Conservation (phyloP, 78 protist genomes). For the Bodo saltans region DNA sequence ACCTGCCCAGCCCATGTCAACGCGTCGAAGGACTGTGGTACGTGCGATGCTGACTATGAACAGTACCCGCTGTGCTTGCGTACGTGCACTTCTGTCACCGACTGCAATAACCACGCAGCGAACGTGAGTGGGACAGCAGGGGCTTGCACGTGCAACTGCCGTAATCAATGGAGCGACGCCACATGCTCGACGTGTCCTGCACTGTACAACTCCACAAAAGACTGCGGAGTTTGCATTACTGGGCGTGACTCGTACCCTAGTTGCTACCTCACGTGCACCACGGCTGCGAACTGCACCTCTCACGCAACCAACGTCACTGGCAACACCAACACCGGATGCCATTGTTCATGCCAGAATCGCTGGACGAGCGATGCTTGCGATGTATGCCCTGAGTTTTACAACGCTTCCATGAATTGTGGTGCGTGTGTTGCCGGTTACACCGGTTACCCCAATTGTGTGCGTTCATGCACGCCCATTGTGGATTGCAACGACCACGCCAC, state of each 20-base stretch:
- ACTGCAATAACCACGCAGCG: conserved; percentile 1
- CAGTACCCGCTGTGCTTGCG: neutral
- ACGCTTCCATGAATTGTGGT: neutral
- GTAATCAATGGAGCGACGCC: neutral
- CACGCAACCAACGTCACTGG: neutral
- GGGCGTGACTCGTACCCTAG: neutral
- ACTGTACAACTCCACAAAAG: neutral
- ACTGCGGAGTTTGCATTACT: neutral
- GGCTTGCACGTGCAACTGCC: conserved; percentile 2
- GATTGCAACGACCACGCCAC: neutral
- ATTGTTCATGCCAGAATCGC: neutral
- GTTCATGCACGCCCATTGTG: neutral
- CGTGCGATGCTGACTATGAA: neutral
- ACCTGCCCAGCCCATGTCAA: neutral
- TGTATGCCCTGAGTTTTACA: neutral
- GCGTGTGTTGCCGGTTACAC: neutral
- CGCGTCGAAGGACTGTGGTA: neutral
- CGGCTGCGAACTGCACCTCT: neutral
- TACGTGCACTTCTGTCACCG: neutral
- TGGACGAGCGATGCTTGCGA: neutral
- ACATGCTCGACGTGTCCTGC: neutral
- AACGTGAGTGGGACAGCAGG: neutral
- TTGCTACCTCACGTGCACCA: neutral
- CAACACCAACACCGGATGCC: neutral
- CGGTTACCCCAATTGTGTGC: neutral